Evolutionary conservation across 2,329 filamentous ascomycete species (phyloP).

Genomic region (Sclerotinia borealis): DNA sequence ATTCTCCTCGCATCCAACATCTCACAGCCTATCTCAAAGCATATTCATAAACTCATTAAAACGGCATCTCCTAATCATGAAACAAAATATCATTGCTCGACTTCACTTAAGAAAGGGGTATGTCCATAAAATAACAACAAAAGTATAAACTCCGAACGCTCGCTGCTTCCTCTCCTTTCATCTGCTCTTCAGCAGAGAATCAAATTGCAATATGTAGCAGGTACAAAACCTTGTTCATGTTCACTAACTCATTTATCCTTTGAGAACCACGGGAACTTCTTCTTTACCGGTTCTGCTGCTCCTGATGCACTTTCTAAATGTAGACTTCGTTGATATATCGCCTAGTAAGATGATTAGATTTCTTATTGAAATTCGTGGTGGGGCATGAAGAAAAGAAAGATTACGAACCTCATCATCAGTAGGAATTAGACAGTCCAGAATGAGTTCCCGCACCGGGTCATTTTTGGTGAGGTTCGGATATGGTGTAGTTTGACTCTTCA

Average conservation of each 20-base stretch:
- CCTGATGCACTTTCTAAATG: slow-evolving; percentile 49
- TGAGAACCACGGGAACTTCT: slow-evolving; percentile 60
- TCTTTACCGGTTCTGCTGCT: slow-evolving; percentile 47
- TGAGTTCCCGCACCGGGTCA: slow-evolving; percentile 65
- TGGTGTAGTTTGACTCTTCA: slow-evolving; percentile 81
- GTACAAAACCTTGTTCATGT: not conserved
- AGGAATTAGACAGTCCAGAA: slow-evolving; percentile 75
- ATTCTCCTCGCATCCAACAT: not conserved
- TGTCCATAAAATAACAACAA: not conserved
- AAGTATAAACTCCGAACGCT: not conserved
- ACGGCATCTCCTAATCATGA: not conserved
- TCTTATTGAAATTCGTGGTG: not conserved
- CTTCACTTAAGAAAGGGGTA: not conserved
- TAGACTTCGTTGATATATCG: slow-evolving; percentile 58
- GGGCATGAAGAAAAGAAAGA: not conserved
- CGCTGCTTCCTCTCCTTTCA: not conserved
- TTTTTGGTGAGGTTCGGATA: slow-evolving; percentile 68
- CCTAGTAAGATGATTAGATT: slow-evolving; percentile 36
- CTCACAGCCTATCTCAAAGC: not conserved
- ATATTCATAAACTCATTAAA: not conserved
- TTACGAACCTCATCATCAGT: slow-evolving; percentile 79
- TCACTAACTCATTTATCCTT: slow-evolving; percentile 23
- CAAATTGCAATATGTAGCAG: not conserved
- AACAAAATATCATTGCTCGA: not conserved
- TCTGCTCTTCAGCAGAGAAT: not conserved